These are phyloP conservation scores for Ceratocystis diversiconidia DNA, from an alignment of 2,329 filamentous ascomycete genomes.

Conservation along the genomic window DNA sequence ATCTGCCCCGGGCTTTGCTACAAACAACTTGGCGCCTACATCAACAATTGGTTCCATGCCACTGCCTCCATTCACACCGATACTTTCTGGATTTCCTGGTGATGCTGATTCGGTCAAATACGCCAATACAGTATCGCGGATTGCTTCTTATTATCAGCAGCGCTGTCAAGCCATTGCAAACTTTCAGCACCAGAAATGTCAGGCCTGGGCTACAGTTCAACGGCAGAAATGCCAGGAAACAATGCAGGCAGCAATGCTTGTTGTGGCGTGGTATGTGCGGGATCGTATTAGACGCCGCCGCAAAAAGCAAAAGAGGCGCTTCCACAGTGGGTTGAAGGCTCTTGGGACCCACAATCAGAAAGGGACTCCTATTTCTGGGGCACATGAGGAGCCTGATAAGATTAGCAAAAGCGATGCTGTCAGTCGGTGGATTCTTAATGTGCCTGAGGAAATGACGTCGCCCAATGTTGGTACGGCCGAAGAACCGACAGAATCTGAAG, in stretches of 20 bases:
- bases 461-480: constrained; percentile 23
- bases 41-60: constrained; percentile 5
- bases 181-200: constrained; percentile 35
- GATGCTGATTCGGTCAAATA: constrained; percentile 29
- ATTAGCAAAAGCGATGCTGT: constrained; percentile 30
- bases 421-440: constrained; percentile 31
- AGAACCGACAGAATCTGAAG: constrained; percentile 26
- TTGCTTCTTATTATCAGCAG: constrained; percentile 36
- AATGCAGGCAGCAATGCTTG: constrained; percentile 35
- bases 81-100: constrained; percentile 14
- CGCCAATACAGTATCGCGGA: constrained; percentile 33
- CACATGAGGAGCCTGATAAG: constrained; percentile 22
- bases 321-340: constrained; percentile 28
- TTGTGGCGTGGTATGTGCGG: constrained; percentile 37
- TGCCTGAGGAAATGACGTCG: constrained; percentile 26
- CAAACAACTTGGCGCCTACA: constrained; percentile 1
- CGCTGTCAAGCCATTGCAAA: constrained; percentile 34
- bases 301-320: constrained; percentile 29
- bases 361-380: neutral
- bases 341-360: constrained; percentile 19
- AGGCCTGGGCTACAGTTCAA: constrained; percentile 34
- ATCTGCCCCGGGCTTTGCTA: neutral
- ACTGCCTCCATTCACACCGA: neutral
- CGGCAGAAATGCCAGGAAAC: constrained; percentile 35
- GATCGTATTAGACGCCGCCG: constrained; percentile 33